Evolutionary conservation across 108 stramenopile genomes (phyloP).

Genomic region (Ochromonas danica): DNA sequence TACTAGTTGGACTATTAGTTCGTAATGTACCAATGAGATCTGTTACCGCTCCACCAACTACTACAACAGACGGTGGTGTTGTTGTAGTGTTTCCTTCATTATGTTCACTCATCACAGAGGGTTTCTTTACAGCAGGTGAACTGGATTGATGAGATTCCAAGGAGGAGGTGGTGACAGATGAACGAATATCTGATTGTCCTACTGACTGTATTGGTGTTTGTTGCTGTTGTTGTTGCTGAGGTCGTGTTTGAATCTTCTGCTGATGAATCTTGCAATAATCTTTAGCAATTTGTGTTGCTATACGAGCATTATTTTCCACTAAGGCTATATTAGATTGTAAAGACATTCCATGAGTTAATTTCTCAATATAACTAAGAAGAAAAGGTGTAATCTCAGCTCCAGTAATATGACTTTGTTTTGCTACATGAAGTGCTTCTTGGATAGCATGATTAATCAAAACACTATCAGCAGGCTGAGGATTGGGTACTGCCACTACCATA

Average conservation of each 20-base stretch:
- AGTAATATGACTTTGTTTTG: constrained; percentile 58
- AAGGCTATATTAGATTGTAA: constrained; percentile 77
- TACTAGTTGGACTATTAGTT: constrained; percentile 42
- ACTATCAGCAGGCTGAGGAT: constrained; percentile 75
- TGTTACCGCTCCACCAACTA: constrained; percentile 76
- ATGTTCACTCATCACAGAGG: neutral
- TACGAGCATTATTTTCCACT: constrained; percentile 78
- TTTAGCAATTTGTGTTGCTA: constrained; percentile 83
- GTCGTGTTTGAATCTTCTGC: neutral
- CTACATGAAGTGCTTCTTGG: constrained; percentile 69
- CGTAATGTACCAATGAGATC: constrained; percentile 68
- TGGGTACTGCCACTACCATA: constrained; percentile 91
- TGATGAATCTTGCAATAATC: constrained; percentile 30
- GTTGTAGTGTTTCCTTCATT: neutral
- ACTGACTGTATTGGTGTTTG: neutral
- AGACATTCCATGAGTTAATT: constrained; percentile 55
- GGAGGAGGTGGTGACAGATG: too few species aligned
- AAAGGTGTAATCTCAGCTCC: constrained; percentile 91
- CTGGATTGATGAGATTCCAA: neutral
- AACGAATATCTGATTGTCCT: too few species aligned
- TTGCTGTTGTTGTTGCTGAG: neutral
- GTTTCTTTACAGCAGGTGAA: constrained; percentile 3
- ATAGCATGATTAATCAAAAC: constrained; percentile 77
- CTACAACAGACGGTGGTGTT: constrained; percentile 56
- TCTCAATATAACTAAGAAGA: constrained; percentile 68